Conservation (phyloP, 1,284 basidiomycete genomes). For the Fomitopsis palustris region DNA sequence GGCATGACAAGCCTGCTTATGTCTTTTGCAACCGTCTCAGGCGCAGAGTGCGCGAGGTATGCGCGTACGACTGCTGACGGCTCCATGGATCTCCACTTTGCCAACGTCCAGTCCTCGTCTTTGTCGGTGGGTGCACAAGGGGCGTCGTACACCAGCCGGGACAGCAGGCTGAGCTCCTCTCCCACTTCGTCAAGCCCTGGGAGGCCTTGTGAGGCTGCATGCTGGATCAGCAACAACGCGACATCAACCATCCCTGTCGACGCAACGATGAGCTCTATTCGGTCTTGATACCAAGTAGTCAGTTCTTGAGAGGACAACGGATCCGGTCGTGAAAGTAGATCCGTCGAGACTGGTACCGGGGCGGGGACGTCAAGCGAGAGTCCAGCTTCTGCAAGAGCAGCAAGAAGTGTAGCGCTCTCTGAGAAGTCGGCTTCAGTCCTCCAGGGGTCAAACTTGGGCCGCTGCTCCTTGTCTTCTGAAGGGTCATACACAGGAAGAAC, state of each 20-base stretch:
- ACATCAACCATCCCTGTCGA: slow-evolving; percentile 75
- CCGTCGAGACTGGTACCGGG: background rate
- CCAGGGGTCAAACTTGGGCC: slow-evolving; percentile 35
- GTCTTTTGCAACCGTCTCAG: slow-evolving; percentile 63
- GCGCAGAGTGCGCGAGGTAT: slow-evolving; percentile 72
- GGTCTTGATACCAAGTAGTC: slow-evolving; percentile 69
- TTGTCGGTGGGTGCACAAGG: slow-evolving; percentile 37
- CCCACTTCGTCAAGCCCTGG: slow-evolving; percentile 80
- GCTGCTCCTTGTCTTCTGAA: slow-evolving; percentile 41
- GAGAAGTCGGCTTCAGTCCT: slow-evolving; percentile 53
- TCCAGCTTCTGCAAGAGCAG: slow-evolving; percentile 33
- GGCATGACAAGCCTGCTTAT: slow-evolving; percentile 81
- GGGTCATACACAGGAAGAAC: slow-evolving; percentile 64
- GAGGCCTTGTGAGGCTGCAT: slow-evolving; percentile 80
- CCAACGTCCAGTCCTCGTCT: slow-evolving; percentile 68
- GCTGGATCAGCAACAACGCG: slow-evolving; percentile 78
- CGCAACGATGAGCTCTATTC: slow-evolving; percentile 59
- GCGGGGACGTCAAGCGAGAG: slow-evolving; percentile 8
- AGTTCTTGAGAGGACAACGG: slow-evolving; percentile 40
- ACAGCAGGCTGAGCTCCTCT: slow-evolving; percentile 85
- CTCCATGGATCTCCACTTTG: slow-evolving; percentile 66
- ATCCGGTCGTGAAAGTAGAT: slow-evolving; percentile 3
- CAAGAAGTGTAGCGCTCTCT: slow-evolving; percentile 42
- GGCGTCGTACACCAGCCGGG: slow-evolving; percentile 82
- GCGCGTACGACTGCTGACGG: slow-evolving; percentile 65